Conservation (phyloP, 495 filamentous ascomycete genomes). For the Penicillium goetzii region DNA sequence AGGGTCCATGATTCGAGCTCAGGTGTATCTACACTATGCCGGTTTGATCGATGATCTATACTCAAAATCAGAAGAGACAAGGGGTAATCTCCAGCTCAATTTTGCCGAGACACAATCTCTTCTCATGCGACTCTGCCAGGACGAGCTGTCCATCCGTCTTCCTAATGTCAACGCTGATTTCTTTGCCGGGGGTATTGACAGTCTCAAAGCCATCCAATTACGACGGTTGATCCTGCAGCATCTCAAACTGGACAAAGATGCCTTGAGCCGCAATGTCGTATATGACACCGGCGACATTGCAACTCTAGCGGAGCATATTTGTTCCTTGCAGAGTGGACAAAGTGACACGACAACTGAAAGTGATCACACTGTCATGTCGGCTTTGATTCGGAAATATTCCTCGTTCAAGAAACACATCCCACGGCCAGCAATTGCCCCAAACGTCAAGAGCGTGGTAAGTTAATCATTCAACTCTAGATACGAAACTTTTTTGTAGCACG, state of each 20-base stretch:
- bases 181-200: conserved; percentile 62
- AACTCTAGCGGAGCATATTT: conserved; percentile 51
- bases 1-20: conserved; percentile 58
- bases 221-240: conserved; percentile 53
- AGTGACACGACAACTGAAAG: conserved; percentile 24
- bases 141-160: conserved; percentile 46
- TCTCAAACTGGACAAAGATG: conserved; percentile 40
- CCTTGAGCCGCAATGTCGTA: conserved; percentile 49
- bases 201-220: conserved; percentile 62
- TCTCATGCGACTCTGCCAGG: conserved; percentile 45
- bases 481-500: neutral
- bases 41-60: conserved; percentile 56
- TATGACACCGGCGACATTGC: conserved; percentile 55
- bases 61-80: conserved; percentile 33
- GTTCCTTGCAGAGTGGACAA: conserved; percentile 42
- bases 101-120: conserved; percentile 43
- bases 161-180: conserved; percentile 50
- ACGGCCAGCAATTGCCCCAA: conserved; percentile 20
- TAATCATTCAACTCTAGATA: neutral
- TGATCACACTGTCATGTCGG: conserved; percentile 44
- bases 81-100: conserved; percentile 40
- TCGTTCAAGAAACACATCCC: conserved; percentile 44
- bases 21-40: conserved; percentile 53
- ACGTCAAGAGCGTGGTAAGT: conserved; percentile 48
- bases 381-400: conserved; percentile 55